These are phyloP conservation scores for Balamuthia mandrillaris DNA, from an alignment of 208 protist species.

Conservation along the genomic window DNA sequence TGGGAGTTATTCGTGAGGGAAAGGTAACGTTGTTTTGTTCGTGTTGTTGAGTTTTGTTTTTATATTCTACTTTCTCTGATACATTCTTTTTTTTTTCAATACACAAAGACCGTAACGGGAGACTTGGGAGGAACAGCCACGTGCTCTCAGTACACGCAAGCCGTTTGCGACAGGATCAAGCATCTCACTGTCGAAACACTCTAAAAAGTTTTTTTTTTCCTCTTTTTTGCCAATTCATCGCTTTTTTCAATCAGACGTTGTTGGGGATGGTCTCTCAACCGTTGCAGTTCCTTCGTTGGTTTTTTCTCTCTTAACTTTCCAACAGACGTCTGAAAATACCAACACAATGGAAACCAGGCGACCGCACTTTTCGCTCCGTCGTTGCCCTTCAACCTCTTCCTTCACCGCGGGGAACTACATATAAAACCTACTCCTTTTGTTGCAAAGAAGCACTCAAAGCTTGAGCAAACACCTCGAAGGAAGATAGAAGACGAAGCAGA, in stretches of 20 bases:
- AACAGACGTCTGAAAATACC: too few relatives aligned
- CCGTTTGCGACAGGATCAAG: slow-evolving; percentile 38
- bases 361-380: too few relatives aligned
- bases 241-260: too few relatives aligned
- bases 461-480: too few relatives aligned
- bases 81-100: neutral
- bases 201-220: neutral
- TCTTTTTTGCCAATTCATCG: neutral
- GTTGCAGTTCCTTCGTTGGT: neutral
- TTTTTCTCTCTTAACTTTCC: neutral
- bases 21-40: slow-evolving; percentile 7
- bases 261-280: too few relatives aligned
- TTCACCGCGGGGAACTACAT: too few relatives aligned
- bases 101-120: neutral
- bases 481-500: too few relatives aligned
- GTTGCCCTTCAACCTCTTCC: too few relatives aligned
- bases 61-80: neutral
- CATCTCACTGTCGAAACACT: neutral
- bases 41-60: neutral
- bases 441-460: too few relatives aligned
- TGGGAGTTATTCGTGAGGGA: slow-evolving; percentile 12
- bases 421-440: too few relatives aligned
- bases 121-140: slow-evolving; percentile 55
- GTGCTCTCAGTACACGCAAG: slow-evolving; percentile 52
- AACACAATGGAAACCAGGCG: too few relatives aligned